Base-by-base conservation (phyloP, 2,329 filamentous ascomycete species). In the Oidium heveae region DNA sequence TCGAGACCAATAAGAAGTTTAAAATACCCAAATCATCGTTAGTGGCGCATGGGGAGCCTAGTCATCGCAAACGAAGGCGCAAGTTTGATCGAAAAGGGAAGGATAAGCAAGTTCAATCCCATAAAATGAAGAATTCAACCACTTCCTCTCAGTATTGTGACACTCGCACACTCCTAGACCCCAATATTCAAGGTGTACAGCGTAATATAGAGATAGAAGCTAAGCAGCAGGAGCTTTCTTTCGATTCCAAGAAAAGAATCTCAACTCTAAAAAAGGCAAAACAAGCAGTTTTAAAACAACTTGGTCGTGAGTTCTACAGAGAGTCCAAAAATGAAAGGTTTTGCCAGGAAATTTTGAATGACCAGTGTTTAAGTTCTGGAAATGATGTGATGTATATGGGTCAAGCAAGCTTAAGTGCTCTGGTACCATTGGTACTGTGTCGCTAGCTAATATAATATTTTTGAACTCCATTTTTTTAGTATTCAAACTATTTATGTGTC, bases 351-450 rank as follows among this genome's bases (percentile, higher is more conserved):
- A 6, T 60, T 61, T 60, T 61, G 41, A 63, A 61, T 57, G 61
- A 61, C 28, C 59, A 59, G 6, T 63, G 58, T 39, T 39, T 39
- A 51, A 28, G 22, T 24, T 61, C 60, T 2, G 60, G 58, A 51
- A 58, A 55, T 24, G 58, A 56, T 52, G 16, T 39, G 28, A 56
- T 56, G 4, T 53, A 62, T 49, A 56, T 62, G 46, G 57, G 58
- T 22, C 55, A 76, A 62, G 75, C 77, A 57, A 75, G 72, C 59
- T 69, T 68, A 61, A 73, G 70, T 52, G 69, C 70, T 18, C 61
- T 77, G 60, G 77, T 81, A 57, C 77, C 77, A 57, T 66, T 81
- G 62, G 74, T 80, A 65, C 77, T 80, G 56, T 76, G 71, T 63
- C 69, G 72, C 12, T 65, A 59, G 12, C n/a, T 39, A 16, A 16